A percentile compares a stretch with the other conserved stretches of the same genome.
These are phyloP conservation scores for Fusarium sacchari DNA, from an alignment of 2,329 filamentous ascomycete species.

Conservation along the genomic window DNA sequence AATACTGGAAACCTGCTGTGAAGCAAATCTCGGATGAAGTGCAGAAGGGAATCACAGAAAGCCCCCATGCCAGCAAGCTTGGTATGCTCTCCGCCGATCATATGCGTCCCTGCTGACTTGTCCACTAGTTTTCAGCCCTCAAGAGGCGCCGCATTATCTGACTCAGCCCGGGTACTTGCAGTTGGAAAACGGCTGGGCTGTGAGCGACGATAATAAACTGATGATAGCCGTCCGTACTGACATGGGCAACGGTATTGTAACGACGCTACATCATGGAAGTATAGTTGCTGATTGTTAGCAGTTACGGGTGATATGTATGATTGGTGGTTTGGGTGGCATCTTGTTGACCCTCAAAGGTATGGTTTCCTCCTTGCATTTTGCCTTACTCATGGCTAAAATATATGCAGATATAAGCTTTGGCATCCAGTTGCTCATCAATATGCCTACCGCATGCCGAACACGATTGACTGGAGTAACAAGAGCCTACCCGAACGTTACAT, in stretches of 20 bases:
- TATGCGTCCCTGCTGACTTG: neutral
- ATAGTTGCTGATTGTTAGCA: neutral
- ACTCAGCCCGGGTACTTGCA: neutral
- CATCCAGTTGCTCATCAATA: neutral
- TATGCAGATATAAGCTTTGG: neutral
- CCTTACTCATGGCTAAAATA: neutral
- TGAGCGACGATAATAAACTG: neutral
- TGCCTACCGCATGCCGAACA: neutral
- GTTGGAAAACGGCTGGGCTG: neutral
- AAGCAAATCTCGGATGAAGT: neutral
- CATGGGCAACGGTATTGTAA: neutral
- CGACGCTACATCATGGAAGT: no score
- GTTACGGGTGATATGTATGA: neutral
- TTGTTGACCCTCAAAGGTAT: neutral
- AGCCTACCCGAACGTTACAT: neutral
- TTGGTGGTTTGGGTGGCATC: neutral
- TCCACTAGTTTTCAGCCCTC: neutral
- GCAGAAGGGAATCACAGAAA: neutral
- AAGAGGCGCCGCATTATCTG: neutral
- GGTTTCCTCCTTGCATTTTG: neutral
- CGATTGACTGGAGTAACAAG: neutral
- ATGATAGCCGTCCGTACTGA: neutral
- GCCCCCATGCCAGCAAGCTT: neutral
- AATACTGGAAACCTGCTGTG: neutral
- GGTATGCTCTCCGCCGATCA: neutral